A percentile compares a stretch with the other conserved stretches of the same genome.
phyloP scores from a whole-genome alignment of 495 filamentous ascomycete species.

The Cairneyella variabilis region DNA sequence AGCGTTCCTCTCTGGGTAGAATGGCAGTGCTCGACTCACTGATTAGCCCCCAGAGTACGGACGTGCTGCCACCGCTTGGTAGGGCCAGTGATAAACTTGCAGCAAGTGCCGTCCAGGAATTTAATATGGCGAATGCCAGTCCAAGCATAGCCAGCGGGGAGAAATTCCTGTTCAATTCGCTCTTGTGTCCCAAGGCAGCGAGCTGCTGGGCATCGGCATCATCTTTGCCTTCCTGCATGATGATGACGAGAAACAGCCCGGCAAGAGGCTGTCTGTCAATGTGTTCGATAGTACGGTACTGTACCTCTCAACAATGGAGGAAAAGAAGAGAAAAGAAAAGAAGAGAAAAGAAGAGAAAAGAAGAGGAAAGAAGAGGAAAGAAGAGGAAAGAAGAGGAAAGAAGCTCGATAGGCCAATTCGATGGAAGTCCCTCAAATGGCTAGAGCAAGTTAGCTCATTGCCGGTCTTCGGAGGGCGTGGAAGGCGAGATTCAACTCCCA shows the following conservation, averaged over 20 bases:
- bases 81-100: constrained; percentile 49
- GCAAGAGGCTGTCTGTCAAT: background rate
- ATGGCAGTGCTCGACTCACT: constrained; percentile 4
- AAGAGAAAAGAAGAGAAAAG: no score
- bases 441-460: no score
- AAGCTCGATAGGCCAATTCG: no score
- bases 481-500: no score
- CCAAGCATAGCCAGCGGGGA: constrained; percentile 53
- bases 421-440: no score
- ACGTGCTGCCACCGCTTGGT: constrained; percentile 40
- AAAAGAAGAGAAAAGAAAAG: no score
- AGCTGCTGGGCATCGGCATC: constrained; percentile 45
- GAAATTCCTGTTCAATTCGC: constrained; percentile 59
- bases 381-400: background rate
- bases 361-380: background rate
- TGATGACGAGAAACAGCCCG: background rate
- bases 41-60: constrained; percentile 43
- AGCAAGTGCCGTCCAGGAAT: constrained; percentile 55
- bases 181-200: constrained; percentile 55
- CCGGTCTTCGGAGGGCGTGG: no score
- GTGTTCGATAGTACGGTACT: background rate
- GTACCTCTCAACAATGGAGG: no score
- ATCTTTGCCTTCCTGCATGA: background rate
- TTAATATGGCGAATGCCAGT: constrained; percentile 57
- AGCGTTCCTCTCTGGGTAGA: constrained; percentile 19